Evolutionary conservation across 495 filamentous ascomycete species (phyloP), one percentile per base, ranked within the genome.

Genomic region (Penicillium crystallinum): DNA sequence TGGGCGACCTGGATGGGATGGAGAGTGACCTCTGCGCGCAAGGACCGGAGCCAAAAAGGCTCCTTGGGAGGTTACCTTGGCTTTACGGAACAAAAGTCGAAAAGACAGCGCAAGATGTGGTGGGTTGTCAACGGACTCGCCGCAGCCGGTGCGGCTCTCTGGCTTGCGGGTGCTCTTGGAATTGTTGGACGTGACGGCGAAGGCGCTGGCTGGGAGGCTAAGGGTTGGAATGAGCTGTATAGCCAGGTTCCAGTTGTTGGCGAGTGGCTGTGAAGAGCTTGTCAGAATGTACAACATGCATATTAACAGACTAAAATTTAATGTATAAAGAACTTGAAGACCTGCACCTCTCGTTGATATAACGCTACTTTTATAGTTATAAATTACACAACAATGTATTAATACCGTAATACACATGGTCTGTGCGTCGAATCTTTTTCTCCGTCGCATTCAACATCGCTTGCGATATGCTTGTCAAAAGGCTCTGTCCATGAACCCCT

Each of bases 121-220:
- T 83, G 86, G 77, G 57, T 72, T 4, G 78, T 95, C 37, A 86
- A 90, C 63, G 84, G 71, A 0, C 67, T 83, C 34, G 74, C 79
- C 1, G 81, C 77, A 0, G 66, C 73, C 2, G 73, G 85, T 14
- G 72, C 82, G 18, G 79, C 66, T 0, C 37, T 89, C 25, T 97
- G 91, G 91, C 78, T 91, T 48, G 87, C 83, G 1, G 91, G 91
- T 30, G 83, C 88, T 7, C 68, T 95, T 43, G 88, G 87, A 0
- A 74, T 96, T 40, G 81, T 96, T 22, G 88, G 83, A 14, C 76
- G 81, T 57, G 86, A 76, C n/a, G 90, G 91, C 0, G 66, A 67
- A 51, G 82, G 80, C 9, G 68, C 75, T 17, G 89, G 89, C 2
- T 97, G 90, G 87, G 74, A 95, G 21, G 89, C 82, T 21, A 86